phyloP scores from a whole-genome alignment of 352 stramenopile genomes.

The Elongisporangium anandrum region DNA sequence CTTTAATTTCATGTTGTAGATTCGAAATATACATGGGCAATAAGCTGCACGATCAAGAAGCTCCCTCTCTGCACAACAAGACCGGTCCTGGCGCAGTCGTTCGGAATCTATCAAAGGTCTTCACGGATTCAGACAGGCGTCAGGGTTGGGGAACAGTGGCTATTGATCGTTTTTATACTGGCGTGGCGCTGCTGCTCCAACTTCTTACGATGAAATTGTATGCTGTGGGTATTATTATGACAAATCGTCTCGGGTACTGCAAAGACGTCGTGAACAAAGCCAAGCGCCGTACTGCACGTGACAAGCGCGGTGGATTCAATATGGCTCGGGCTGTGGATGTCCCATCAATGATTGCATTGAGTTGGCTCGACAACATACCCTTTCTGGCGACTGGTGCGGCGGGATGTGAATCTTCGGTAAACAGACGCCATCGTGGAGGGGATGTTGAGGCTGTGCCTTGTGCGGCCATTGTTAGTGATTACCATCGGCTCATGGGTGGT shows the following conservation, averaged over 20 bases:
- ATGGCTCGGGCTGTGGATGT: neutral
- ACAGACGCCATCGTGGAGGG: neutral
- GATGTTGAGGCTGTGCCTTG: neutral
- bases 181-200: neutral
- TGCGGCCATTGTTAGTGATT: constrained; percentile 1
- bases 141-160: neutral
- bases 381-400: neutral
- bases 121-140: neutral
- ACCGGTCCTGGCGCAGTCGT: no score
- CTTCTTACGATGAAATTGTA: neutral
- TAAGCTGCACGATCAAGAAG: neutral
- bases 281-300: neutral
- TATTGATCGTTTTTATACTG: constrained; percentile 2
- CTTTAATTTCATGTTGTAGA: neutral
- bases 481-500: constrained; percentile 9
- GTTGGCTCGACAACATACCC: constrained; percentile 2
- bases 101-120: neutral
- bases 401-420: neutral
- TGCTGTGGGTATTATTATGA: constrained; percentile 1
- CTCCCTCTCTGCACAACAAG: no score
- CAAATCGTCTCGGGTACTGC: constrained; percentile 1
- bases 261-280: neutral
- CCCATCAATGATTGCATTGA: neutral
- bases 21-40: constrained; percentile 2
- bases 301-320: neutral